Conservation (phyloP, 192 early-diverging fungal species). For the Backusella tuberculispora region DNA sequence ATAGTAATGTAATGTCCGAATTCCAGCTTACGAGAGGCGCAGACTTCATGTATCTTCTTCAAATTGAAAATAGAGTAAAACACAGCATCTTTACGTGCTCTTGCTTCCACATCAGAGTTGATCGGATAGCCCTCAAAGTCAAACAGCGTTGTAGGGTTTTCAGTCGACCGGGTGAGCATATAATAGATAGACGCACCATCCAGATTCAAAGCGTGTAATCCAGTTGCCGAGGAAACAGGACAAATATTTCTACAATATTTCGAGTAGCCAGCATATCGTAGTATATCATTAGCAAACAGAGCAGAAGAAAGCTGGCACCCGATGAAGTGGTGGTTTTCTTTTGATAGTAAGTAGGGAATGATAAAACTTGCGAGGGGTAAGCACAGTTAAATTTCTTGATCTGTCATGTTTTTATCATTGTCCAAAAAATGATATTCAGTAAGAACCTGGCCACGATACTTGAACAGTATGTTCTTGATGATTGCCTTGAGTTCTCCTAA, state of each 20-base stretch:
- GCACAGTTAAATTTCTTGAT: background rate
- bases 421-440: background rate
- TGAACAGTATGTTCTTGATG: background rate
- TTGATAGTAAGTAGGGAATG: background rate
- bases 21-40: too few relatives aligned
- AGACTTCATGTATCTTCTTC: too few relatives aligned
- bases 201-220: background rate
- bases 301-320: background rate
- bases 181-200: background rate
- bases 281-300: background rate
- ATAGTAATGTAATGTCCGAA: too few relatives aligned
- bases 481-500: background rate
- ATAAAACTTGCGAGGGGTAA: background rate
- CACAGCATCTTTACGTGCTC: too few relatives aligned
- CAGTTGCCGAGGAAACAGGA: background rate
- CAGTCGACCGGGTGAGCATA: background rate
- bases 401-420: background rate
- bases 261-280: background rate
- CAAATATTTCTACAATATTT: background rate
- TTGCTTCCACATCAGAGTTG: too few relatives aligned
- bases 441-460: background rate
- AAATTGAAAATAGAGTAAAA: too few relatives aligned
- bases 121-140: background rate
- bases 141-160: background rate
- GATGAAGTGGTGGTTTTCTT: background rate